A percentile compares a stretch with the other conserved stretches of the same genome.
Evolutionary conservation across 2,329 filamentous ascomycete species (phyloP).

Genomic region (Thielaviopsis ethacetica): DNA sequence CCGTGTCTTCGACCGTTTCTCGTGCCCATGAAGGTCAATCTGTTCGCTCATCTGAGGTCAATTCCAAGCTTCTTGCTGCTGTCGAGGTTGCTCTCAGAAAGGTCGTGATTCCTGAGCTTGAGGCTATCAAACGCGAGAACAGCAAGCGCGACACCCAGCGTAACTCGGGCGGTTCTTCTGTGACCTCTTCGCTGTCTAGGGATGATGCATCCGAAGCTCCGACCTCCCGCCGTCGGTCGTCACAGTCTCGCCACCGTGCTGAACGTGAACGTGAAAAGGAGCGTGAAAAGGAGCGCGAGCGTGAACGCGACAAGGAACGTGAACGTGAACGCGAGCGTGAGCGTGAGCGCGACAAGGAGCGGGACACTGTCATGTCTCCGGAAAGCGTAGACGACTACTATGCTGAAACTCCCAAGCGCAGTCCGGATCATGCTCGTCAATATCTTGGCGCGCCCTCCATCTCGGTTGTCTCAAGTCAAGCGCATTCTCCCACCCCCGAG

Average conservation of each 20-base stretch:
- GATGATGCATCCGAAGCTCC: conserved; percentile 36
- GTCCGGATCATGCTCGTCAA: conserved; percentile 19
- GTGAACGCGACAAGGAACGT: neutral
- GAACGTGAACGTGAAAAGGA: neutral
- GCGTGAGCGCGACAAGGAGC: conserved; percentile 17
- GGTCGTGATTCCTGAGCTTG: conserved; percentile 79
- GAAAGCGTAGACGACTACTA: conserved; percentile 11
- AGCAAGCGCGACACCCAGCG: conserved; percentile 54
- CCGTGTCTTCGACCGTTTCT: conserved; percentile 36
- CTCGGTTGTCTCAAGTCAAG: conserved; percentile 11
- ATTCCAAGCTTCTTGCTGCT: conserved; percentile 76
- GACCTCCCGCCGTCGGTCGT: conserved; percentile 39
- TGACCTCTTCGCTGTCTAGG: conserved; percentile 31
- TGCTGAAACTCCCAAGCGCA: conserved; percentile 27
- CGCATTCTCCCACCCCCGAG: conserved; percentile 15
- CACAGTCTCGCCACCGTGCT: conserved; percentile 15
- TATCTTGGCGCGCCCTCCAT: too few relatives aligned
- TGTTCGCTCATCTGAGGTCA: conserved; percentile 45
- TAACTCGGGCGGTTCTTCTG: conserved; percentile 45
- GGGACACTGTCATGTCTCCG: conserved; percentile 23
- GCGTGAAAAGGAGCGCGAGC: neutral
- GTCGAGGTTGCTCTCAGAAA: conserved; percentile 87
- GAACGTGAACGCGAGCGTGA: neutral
- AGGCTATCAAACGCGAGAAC: conserved; percentile 78
- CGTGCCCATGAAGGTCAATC: conserved; percentile 41